phyloP scores from a whole-genome alignment of 2,329 filamentous ascomycete genomes.

The Aspergillus oerlinghausenensis region DNA sequence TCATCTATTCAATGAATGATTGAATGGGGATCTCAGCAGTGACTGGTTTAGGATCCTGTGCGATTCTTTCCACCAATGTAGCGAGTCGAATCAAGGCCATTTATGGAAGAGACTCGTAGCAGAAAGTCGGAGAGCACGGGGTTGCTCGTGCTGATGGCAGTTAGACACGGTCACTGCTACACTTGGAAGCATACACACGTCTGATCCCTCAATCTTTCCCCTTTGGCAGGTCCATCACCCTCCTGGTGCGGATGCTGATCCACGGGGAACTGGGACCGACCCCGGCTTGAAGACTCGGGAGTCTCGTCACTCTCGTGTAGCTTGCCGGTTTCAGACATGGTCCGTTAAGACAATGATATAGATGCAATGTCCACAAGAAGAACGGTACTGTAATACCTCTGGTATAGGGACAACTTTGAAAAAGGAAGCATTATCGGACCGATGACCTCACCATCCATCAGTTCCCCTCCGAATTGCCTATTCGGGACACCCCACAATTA shows the following conservation, averaged over 20 bases:
- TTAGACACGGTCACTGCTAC: neutral
- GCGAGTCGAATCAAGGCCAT: neutral
- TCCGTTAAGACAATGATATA: neutral
- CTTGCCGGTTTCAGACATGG: neutral
- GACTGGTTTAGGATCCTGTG: neutral
- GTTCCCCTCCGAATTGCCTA: neutral
- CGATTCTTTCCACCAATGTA: neutral
- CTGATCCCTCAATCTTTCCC: neutral
- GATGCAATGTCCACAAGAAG: neutral
- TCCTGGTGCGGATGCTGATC: neutral
- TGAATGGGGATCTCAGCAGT: no score
- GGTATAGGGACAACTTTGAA: neutral
- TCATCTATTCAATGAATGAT: no score
- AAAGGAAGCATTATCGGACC: neutral
- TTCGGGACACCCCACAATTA: neutral
- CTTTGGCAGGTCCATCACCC: neutral
- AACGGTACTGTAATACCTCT: no score
- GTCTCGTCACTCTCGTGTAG: neutral
- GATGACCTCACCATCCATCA: neutral
- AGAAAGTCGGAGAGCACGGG: neutral
- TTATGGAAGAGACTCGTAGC: neutral
- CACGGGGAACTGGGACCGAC: neutral
- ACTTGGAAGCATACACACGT: neutral
- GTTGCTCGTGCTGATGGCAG: neutral
- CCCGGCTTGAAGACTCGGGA: neutral